Evolutionary conservation across 148 eudicot species (phyloP), one percentile per base, ranked within the genome.

Genomic region (Simmondsia chinensis): DNA sequence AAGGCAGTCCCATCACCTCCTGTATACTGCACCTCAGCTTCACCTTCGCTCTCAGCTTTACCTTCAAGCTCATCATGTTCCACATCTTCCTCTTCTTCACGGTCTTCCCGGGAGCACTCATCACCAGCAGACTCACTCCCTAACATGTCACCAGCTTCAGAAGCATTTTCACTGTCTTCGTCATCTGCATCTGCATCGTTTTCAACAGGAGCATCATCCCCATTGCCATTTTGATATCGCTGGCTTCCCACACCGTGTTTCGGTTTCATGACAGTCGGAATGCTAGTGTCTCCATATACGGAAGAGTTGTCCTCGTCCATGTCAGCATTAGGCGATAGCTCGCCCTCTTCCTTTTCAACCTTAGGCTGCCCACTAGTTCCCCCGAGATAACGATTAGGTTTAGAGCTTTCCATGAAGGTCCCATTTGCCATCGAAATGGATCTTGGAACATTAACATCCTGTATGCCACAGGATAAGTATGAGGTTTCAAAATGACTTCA

Each of bases 1-100:
- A 71, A 59, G 6, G 66, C 50, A 19, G 48, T 58, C 26, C 71
- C 73, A 64, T 77, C 82, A 5, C 69, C 73, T 19, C 77, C 79
- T 46, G 41, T 33, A 57, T 56, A 63, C 30, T 78, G 77, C 32
- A 61, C 70, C 39, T 80, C 94, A 43, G 71, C 74, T 68, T 85
- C 97, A 58, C 82, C 95, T 67, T 85, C 97, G 72, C 93, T 79
- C 62, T 84, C 93, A 17, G 70, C 85, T 68, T 89, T 89, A 53
- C 67, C 77, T 48, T 88, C 83, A 63, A 63, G 49, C 39, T 80
- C 94, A 34, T 80, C 81, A 40, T 50, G 78, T 40, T 77, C 82
- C 33, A 48, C 80, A 55, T 73, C 93, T 42, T 72, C 87, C 54
- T 73, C 81, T 33, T 74, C 85, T 60, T 87, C 97, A 37, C 73